These are phyloP conservation scores for Hevea brasiliensis DNA, from an alignment of 345 rosid genomes.

Conservation along the genomic window DNA sequence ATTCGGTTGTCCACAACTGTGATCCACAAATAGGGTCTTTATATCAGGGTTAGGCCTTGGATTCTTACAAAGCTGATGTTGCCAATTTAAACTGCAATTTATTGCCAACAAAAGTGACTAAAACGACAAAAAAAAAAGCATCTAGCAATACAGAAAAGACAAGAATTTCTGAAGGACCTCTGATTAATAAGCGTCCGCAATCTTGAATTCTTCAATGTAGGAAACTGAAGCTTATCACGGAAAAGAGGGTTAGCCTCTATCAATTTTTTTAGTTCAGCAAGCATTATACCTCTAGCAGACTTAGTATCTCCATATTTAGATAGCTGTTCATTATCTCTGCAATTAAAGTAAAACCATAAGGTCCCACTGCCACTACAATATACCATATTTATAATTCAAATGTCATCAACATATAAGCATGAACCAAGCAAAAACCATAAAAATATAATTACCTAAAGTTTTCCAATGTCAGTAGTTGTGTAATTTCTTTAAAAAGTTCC, in stretches of 20 bases:
- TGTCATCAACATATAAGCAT: neutral
- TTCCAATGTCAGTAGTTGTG: conserved; percentile 72
- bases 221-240: conserved; percentile 90
- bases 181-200: conserved; percentile 78
- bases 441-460: conserved; percentile 62
- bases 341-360: conserved; percentile 22
- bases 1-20: conserved; percentile 69
- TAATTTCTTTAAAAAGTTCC: conserved; percentile 83
- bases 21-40: conserved; percentile 81
- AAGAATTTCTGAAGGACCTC: conserved; percentile 45
- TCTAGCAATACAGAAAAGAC: conserved; percentile 8
- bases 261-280: conserved; percentile 74
- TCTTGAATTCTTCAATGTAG: conserved; percentile 74
- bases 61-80: conserved; percentile 81
- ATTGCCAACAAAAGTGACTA: conserved; percentile 10
- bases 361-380: neutral
- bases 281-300: conserved; percentile 83
- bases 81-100: conserved; percentile 77
- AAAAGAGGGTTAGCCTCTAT: conserved; percentile 85
- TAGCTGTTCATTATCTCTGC: conserved; percentile 82
- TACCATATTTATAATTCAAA: conserved; percentile 3
- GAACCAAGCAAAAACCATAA: neutral
- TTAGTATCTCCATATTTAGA: conserved; percentile 84
- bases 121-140: neutral
- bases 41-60: conserved; percentile 81